Evolutionary conservation across 495 filamentous ascomycete genomes (phyloP).

Genomic region (Xylaria telfairii): DNA sequence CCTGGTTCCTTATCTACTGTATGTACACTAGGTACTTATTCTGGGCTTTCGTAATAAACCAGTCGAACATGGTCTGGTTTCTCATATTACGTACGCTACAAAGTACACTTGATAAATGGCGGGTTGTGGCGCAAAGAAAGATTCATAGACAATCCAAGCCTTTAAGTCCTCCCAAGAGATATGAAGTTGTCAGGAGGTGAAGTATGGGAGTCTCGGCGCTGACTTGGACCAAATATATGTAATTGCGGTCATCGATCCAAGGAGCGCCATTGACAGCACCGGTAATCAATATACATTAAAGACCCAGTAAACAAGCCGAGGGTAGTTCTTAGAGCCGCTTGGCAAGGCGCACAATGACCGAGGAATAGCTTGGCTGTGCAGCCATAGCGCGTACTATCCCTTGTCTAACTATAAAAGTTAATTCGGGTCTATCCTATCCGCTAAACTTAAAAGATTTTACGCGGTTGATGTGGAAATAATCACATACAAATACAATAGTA

Average conservation of each 20-base stretch:
- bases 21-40: neutral
- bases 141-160: neutral
- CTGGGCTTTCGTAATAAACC: neutral
- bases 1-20: neutral
- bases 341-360: conserved; percentile 4
- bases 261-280: neutral
- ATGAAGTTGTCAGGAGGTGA: neutral
- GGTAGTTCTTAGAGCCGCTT: conserved; percentile 12
- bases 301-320: neutral
- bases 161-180: neutral
- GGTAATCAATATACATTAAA: neutral
- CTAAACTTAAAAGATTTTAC: neutral
- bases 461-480: neutral
- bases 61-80: neutral
- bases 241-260: neutral
- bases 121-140: neutral
- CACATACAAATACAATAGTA: neutral
- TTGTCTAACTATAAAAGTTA: conserved; percentile 5
- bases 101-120: neutral
- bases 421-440: neutral
- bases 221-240: neutral
- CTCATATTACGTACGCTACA: neutral
- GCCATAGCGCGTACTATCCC: neutral
- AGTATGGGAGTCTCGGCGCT: conserved; percentile 3
- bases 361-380: neutral